These are phyloP conservation scores for Rhodofomes roseus DNA, from an alignment of 1,284 basidiomycete genomes.

Conservation along the genomic window DNA sequence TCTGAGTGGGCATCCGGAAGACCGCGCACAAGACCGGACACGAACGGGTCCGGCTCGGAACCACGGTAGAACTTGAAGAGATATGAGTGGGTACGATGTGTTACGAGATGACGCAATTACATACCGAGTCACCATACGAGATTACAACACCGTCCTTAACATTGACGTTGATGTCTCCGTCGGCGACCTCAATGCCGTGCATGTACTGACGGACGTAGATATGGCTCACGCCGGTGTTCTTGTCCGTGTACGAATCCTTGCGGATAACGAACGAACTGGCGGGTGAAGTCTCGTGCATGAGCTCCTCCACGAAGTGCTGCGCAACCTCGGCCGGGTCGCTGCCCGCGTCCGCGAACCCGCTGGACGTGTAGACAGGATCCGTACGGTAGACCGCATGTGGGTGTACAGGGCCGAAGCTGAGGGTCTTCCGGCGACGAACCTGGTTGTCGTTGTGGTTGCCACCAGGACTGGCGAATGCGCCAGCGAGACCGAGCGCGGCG, in stretches of 20 bases:
- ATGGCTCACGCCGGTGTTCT: slow-evolving; percentile 79
- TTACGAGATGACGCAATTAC: slow-evolving; percentile 23
- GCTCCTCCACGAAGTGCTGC: slow-evolving; percentile 50
- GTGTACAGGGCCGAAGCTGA: slow-evolving; percentile 75
- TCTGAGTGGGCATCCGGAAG: slow-evolving; percentile 50
- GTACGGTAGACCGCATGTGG: slow-evolving; percentile 68
- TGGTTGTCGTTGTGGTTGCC: slow-evolving; percentile 16
- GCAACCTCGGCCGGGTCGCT: slow-evolving; percentile 59
- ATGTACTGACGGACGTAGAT: slow-evolving; percentile 80
- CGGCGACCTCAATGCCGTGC: slow-evolving; percentile 81
- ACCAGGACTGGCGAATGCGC: slow-evolving; percentile 21
- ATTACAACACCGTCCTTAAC: slow-evolving; percentile 77
- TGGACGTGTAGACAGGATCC: slow-evolving; percentile 42
- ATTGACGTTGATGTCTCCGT: slow-evolving; percentile 90
- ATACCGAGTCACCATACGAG: slow-evolving; percentile 79
- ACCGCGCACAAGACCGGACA: slow-evolving; percentile 31
- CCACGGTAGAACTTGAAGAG: slow-evolving; percentile 63
- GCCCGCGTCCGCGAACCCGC: slow-evolving; percentile 33
- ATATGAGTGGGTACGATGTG: neutral
- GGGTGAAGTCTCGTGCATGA: slow-evolving; percentile 36
- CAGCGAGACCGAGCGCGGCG: slow-evolving; percentile 29
- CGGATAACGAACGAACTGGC: slow-evolving; percentile 56
- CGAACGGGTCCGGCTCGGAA: slow-evolving; percentile 31
- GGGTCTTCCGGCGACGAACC: slow-evolving; percentile 62
- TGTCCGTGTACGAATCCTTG: slow-evolving; percentile 84